Percentiles rank a stretch among this genome's conserved stretches.
phyloP scores from a whole-genome alignment of 768 basidiomycete genomes.

The Naganishia antarctica region DNA sequence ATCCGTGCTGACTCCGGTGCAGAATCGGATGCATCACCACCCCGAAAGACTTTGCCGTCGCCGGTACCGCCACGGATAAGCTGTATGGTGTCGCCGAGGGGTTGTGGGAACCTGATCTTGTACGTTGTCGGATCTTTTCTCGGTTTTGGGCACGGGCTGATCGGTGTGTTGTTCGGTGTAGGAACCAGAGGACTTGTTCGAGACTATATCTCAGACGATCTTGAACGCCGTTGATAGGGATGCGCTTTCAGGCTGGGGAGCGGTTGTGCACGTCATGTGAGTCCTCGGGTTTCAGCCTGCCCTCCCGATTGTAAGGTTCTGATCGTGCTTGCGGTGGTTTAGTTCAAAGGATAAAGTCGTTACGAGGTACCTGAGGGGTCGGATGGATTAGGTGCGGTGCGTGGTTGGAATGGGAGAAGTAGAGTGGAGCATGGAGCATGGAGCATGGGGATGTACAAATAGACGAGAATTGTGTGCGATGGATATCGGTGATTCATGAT shows the following conservation, averaged over 20 bases:
- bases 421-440: too few species aligned
- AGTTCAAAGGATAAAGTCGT: constrained; percentile 59
- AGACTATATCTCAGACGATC: constrained; percentile 94
- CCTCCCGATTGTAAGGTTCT: constrained; percentile 15
- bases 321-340: background rate
- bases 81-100: constrained; percentile 96
- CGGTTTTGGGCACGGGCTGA: background rate
- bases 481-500: too few species aligned
- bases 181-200: constrained; percentile 93
- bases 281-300: constrained; percentile 47
- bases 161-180: constrained; percentile 22
- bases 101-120: constrained; percentile 92
- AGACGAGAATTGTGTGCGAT: too few species aligned
- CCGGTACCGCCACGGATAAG: constrained; percentile 86
- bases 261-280: constrained; percentile 89
- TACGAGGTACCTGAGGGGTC: constrained; percentile 78
- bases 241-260: constrained; percentile 95
- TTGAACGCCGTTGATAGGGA: constrained; percentile 93
- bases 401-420: too few species aligned
- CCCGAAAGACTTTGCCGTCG: constrained; percentile 79
- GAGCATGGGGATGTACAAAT: too few species aligned
- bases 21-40: constrained; percentile 51
- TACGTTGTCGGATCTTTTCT: constrained; percentile 35
- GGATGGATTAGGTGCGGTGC: constrained; percentile 93
- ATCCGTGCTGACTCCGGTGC: background rate